Conservation (phyloP, 2,329 filamentous ascomycete species). For the Fusarium sp. region DNA sequence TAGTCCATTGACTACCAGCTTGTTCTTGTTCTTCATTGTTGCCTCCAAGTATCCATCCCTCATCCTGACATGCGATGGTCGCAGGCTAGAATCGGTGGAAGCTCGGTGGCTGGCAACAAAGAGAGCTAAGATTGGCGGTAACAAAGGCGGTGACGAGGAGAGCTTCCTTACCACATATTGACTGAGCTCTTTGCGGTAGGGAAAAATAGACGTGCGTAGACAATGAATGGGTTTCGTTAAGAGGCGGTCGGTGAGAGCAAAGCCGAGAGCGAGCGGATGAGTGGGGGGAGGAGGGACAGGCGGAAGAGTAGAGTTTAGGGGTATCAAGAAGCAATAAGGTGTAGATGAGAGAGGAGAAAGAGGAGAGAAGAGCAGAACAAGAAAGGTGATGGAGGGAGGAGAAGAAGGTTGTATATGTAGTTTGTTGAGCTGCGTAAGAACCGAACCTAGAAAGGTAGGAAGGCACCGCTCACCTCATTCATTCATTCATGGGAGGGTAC, state of each 20-base stretch:
- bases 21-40: conserved; percentile 6
- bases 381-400: conserved; percentile 35
- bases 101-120: conserved; percentile 15
- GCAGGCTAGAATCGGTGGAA: conserved; percentile 37
- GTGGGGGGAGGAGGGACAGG: conserved; percentile 21
- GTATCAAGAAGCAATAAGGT: conserved; percentile 49
- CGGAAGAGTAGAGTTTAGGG: conserved; percentile 35
- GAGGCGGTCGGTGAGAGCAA: conserved; percentile 36
- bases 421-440: conserved; percentile 27
- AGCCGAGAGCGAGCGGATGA: conserved; percentile 39
- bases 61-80: conserved; percentile 22
- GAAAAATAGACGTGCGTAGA: conserved; percentile 18
- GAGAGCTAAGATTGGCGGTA: conserved; percentile 11
- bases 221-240: conserved; percentile 35
- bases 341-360: conserved; percentile 41
- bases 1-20: conserved; percentile 13
- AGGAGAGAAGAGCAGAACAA: conserved; percentile 42
- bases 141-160: conserved; percentile 35
- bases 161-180: conserved; percentile 48
- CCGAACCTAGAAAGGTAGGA: not conserved
- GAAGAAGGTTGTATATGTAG: conserved; percentile 45
- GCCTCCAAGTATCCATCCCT: conserved; percentile 21
- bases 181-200: conserved; percentile 38
- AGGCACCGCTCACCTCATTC: not conserved
- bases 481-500: conserved; percentile 9